A percentile compares a stretch with the other conserved stretches of the same genome.
Conservation (phyloP, 352 stramenopile species). For the Globisporangium cylindrosporum region DNA sequence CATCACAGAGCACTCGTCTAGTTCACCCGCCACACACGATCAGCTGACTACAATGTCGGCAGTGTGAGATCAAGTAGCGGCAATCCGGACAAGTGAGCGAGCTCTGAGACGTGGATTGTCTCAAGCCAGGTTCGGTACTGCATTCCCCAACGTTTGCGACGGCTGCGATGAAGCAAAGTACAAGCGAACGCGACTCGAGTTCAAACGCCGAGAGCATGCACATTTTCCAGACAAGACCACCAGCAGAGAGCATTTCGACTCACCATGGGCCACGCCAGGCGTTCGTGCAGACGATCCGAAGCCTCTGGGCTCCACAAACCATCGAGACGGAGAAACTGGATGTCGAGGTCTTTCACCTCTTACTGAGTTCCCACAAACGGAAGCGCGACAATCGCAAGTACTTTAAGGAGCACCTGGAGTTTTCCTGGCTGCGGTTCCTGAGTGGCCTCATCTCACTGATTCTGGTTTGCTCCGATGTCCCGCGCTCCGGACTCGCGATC, state of each 20-base stretch:
- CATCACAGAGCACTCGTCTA: no score
- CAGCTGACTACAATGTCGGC: not conserved
- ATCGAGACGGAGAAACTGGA: not conserved
- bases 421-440: constrained; percentile 12
- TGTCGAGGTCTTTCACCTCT: not conserved
- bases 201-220: not conserved
- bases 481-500: constrained; percentile 30
- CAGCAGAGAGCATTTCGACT: not conserved
- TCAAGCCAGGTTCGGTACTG: not conserved
- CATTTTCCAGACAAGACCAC: not conserved
- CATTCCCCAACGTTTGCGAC: not conserved
- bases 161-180: not conserved
- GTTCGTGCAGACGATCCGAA: constrained; percentile 9
- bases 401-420: constrained; percentile 7
- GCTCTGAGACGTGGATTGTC: not conserved
- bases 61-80: not conserved
- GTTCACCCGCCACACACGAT: not conserved
- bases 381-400: not conserved
- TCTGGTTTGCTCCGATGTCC: constrained; percentile 31
- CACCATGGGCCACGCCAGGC: not conserved
- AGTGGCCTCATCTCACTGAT: constrained; percentile 21
- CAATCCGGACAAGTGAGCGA: not conserved
- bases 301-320: not conserved
- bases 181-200: not conserved
- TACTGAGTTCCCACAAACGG: constrained; percentile 1